These are phyloP conservation scores for Xylaria multiplex DNA, from an alignment of 2,329 filamentous ascomycete species.

Conservation along the genomic window DNA sequence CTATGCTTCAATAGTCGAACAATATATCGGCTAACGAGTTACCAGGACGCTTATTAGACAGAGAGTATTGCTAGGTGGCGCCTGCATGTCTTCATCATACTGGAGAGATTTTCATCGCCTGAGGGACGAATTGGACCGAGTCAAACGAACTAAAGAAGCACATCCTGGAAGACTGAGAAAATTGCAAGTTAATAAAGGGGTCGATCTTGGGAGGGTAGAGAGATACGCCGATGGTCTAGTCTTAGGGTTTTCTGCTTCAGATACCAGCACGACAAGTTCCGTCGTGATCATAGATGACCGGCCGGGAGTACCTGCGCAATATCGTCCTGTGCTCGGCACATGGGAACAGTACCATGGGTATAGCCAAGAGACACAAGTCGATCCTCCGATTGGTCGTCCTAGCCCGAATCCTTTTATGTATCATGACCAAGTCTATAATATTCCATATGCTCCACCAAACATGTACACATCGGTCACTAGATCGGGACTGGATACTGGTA, in stretches of 20 bases:
- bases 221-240: slow-evolving; percentile 16
- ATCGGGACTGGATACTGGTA: neutral
- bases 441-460: slow-evolving; percentile 4
- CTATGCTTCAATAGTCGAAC: neutral
- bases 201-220: slow-evolving; percentile 7
- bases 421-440: slow-evolving; percentile 14
- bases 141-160: slow-evolving; percentile 6
- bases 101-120: slow-evolving; percentile 4
- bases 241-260: slow-evolving; percentile 9
- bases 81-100: neutral
- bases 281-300: slow-evolving; percentile 5
- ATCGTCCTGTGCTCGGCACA: neutral
- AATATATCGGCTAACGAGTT: slow-evolving; percentile 15
- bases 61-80: neutral
- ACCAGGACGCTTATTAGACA: slow-evolving; percentile 12
- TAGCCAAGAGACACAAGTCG: neutral
- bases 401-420: neutral
- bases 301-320: slow-evolving; percentile 3
- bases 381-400: neutral
- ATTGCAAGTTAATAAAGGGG: slow-evolving; percentile 16
- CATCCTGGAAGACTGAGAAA: slow-evolving; percentile 20
- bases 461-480: neutral
- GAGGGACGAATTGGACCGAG: slow-evolving; percentile 9
- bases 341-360: neutral
- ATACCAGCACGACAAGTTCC: slow-evolving; percentile 3